Base-by-base conservation (phyloP, 129 eudicot species). In the Escallonia herrerae region DNA sequence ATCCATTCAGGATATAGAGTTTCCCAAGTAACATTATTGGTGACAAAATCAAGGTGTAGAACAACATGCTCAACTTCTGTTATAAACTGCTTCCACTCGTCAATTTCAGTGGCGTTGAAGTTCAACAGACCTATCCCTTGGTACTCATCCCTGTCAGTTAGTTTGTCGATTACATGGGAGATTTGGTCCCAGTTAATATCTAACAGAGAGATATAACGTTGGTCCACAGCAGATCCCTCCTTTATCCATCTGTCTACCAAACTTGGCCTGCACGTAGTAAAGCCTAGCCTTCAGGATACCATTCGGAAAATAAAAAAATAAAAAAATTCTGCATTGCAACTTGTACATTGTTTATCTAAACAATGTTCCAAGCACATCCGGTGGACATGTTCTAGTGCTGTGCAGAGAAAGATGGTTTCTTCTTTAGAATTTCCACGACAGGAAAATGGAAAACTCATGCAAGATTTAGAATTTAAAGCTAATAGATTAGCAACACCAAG, bases 1-100 rank as follows among this genome's bases (percentile, higher is more conserved):
- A 91, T 81, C 98, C 98, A 91, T 74, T 91, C 98, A 6, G 98
- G 98, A 67, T 85, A 91, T 38, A 91, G 40, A 38, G 89, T 73
- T 64, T 88, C 96, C 98, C 95, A 91, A 10, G 91, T 83, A 2
- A 85, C 47, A 75, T 76, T 76, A n/a, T 53, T 63, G 6, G 83
- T 69, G 77, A 74, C 84, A n/a, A 74, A 54, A 50, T 88, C 79
- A 58, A 88, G 77, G 73, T 65, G 64, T 64, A 91, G 79, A 37
- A 73, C 8, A 11, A 87, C 74, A 67, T 85, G 96, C 59, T 91
- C 90, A 0, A 82, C 77, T 40, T 74, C 81, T 39, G 96, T 95
- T 44, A 93, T 44, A 2, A 88, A 53, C 62, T 81, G 55, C 74
- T 88, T 76, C 95, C 91, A 93, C 52, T 84, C 82, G 39, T 80